Percentiles rank a stretch among this genome's conserved stretches.
These are phyloP conservation scores for Monosporascus sp. DNA, from an alignment of 2,329 filamentous ascomycete genomes.

Conservation along the genomic window DNA sequence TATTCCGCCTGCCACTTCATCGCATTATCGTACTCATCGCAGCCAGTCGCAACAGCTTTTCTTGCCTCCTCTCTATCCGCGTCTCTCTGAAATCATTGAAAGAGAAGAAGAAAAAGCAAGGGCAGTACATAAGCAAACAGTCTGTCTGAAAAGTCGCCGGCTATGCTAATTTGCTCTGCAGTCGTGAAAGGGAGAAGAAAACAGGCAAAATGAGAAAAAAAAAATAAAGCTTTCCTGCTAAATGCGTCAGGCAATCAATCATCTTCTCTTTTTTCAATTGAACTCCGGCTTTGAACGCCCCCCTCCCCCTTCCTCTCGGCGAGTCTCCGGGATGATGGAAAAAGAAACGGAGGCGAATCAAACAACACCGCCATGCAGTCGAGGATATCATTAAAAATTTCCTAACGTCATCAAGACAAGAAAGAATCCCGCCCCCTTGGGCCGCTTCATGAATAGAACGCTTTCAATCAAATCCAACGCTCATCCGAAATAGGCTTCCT, in stretches of 20 bases:
- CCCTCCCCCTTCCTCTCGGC: background rate
- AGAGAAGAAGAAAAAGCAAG: too few relatives aligned
- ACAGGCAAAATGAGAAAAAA: background rate
- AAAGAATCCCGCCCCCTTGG: background rate
- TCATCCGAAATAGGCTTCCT: background rate
- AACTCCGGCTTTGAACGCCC: background rate
- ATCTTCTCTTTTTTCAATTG: background rate
- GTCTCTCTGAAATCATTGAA: too few relatives aligned
- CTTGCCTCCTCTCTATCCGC: too few relatives aligned
- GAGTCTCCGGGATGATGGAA: background rate
- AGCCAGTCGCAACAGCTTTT: too few relatives aligned
- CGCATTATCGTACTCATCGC: too few relatives aligned
- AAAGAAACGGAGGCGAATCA: background rate
- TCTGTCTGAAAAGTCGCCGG: background rate
- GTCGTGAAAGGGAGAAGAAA: background rate
- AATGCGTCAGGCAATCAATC: background rate
- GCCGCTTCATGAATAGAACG: background rate
- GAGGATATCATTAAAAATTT: background rate
- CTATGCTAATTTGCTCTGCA: background rate
- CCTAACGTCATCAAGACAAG: slow-evolving; percentile 1
- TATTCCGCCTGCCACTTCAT: too few relatives aligned
- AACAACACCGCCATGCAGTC: background rate
- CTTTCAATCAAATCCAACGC: background rate
- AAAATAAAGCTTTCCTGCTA: background rate
- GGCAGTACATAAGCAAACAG: too few relatives aligned